Evolutionary conservation across 2,329 filamentous ascomycete genomes (phyloP), one percentile per base, ranked within the genome.

Genomic region (Penicillium sp.): DNA sequence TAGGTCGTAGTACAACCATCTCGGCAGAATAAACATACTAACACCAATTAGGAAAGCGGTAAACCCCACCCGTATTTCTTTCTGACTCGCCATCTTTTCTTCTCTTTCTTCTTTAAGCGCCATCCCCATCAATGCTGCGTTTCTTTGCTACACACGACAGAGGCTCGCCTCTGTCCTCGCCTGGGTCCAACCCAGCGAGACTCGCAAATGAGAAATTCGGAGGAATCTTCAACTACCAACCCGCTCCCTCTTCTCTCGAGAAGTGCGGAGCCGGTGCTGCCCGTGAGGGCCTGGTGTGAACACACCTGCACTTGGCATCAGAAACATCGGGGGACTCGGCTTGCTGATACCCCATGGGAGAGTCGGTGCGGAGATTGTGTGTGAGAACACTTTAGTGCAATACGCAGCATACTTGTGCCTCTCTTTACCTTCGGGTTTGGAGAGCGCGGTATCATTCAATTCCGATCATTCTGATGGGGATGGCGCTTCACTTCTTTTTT

Each of bases 141-240:
- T 90, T 90, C 87, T 88, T 89, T 90, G 87, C 87, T 85, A 85
- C 85, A 87, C 80, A 81, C 69, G 80, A 75, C 78, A 87, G 76
- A 63, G 34, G 45, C 36, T 43, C 34, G 13, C 23, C 50, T 46
- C 58, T 61, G 63, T 66, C 61, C 57, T 59, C 56, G 51, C 47
- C 46, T 52, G 50, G 24, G 46, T 43, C 37, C 11, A 4, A 20
- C 9, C 50, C 40, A 44, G 39, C 50, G 53, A 58, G 47, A 56
- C 29, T 71, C 74, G 87, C 88, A 90, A 89, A 89, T 90, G 87
- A 89, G 87, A 93, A 93, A 93, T 91, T 93, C 87, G 87, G 88
- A 93, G 88, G 86, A 93, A 84, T 90, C 86, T 90, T 88, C 87
- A 89, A 69, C 44, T 65, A 52, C 53, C 73, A 66, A 69, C 71